Base-by-base conservation (phyloP, 371 early-diverging fungal genomes). In the Syncephalastrum racemosum region DNA sequence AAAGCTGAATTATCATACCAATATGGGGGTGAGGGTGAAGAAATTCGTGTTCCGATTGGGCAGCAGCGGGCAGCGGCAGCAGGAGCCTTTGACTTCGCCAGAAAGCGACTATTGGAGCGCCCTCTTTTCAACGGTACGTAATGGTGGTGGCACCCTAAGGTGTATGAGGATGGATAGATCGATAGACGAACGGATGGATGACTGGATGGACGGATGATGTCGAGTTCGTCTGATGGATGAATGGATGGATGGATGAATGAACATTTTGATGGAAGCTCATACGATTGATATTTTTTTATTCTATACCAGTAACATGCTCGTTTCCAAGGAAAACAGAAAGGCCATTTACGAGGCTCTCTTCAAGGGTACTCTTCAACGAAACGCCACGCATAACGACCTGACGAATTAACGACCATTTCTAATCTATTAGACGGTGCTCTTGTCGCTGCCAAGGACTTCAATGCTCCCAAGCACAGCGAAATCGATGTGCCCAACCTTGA, bases 361-460 rank as follows among this genome's bases (percentile, higher is more conserved):
- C 88, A 88, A 88, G 81, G 89, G 89, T 88, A 81, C 64, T 12
- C 5, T 18, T 16, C 40, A 16, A 52, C 13, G 0, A n/a, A 45
- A 31, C 36, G 12, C 36, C 36, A 31, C 36, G 0, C 6, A 45
- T 19, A 44, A 45, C 16, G 20, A 45, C 19, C 45, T 45, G 20
- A 19, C 16, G 45, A 19, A 45, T 45, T 16, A 45, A 19, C 16
- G 16, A 18, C n/a, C 14, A 14, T 15, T 16, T 20, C 18, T 20
- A 4, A 44, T 27, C 39, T 40, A 10, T 22, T 81, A 88, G 98
- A 97, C 84, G 98, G 98, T 67, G 97, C 96, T 71, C 76, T 98
- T 66, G 97, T 97, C 61, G 98, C 96, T 81, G 91, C 95, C 86
- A 98, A 98, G 90, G 97, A 98, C 88, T 96, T 81, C 90, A 92